Evolutionary conservation across 257 asterid genomes (phyloP).

Genomic region (Primulina eburnea): DNA sequence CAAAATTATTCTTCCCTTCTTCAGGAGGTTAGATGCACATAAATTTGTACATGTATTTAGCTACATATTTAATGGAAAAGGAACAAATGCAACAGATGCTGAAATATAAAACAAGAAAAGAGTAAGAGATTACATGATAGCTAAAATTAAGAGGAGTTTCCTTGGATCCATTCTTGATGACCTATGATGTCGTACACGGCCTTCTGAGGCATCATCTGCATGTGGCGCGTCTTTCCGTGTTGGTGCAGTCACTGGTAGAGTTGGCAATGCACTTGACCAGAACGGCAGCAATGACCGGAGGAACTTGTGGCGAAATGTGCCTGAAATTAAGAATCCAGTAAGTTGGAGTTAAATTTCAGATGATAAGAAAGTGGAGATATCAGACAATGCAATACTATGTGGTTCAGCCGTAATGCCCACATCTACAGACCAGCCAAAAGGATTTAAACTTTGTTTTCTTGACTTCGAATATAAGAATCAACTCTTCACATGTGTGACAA

Average conservation of each 20-base stretch:
- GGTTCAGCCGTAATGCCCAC: not conserved
- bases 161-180: slow-evolving; percentile 93
- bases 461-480: no score
- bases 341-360: slow-evolving; percentile 10
- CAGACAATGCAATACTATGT: not conserved
- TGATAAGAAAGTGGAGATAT: not conserved
- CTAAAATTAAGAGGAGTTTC: slow-evolving; percentile 78
- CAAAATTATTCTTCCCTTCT: not conserved
- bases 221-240: slow-evolving; percentile 68
- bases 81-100: not conserved
- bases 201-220: slow-evolving; percentile 66
- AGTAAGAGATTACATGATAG: slow-evolving; percentile 58
- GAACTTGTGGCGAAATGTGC: slow-evolving; percentile 73
- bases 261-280: slow-evolving; percentile 90
- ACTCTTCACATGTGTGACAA: no score
- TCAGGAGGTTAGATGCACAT: not conserved
- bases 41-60: not conserved
- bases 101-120: not conserved
- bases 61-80: not conserved
- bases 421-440: not conserved
- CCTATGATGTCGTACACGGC: slow-evolving; percentile 63
- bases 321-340: slow-evolving; percentile 36
- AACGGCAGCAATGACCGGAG: slow-evolving; percentile 83
- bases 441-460: no score
- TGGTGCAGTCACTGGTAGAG: slow-evolving; percentile 89